Conservation (phyloP, 192 early-diverging fungal species). For the Coemansia sp. region DNA sequence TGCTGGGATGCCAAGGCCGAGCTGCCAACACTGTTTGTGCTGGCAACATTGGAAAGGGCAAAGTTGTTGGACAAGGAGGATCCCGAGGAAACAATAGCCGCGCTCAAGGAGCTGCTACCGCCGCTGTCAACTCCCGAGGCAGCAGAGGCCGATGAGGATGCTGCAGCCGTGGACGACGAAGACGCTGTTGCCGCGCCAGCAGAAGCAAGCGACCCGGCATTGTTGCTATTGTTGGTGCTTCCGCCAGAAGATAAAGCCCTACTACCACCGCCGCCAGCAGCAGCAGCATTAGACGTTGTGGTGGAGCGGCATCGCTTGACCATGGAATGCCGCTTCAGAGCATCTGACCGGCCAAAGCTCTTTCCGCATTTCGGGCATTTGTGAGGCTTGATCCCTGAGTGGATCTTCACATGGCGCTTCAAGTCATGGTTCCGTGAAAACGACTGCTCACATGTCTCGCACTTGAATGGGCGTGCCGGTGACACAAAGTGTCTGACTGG, state of each 20-base stretch:
- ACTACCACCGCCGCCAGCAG: neutral
- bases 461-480: constrained; percentile 58
- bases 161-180: constrained; percentile 1
- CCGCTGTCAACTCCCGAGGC: neutral
- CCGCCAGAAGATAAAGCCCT: constrained; percentile 8
- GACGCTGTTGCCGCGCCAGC: neutral
- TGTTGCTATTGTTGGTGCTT: neutral
- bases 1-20: neutral
- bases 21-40: neutral
- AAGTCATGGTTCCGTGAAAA: constrained; percentile 77
- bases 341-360: constrained; percentile 73
- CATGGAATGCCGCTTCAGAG: constrained; percentile 66
- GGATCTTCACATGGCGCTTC: constrained; percentile 74
- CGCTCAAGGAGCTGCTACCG: neutral
- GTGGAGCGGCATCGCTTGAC: constrained; percentile 61
- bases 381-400: constrained; percentile 76
- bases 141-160: constrained; percentile 4
- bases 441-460: constrained; percentile 55
- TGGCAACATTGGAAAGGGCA: neutral
- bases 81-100: neutral
- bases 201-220: neutral
- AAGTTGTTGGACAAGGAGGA: constrained; percentile 6
- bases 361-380: constrained; percentile 72
- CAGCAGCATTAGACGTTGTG: neutral
- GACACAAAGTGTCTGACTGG: constrained; percentile 55